Evolutionary conservation across 1,284 basidiomycete genomes (phyloP), one percentile per base, ranked within the genome.

Genomic region (Schizophyllum commune): DNA sequence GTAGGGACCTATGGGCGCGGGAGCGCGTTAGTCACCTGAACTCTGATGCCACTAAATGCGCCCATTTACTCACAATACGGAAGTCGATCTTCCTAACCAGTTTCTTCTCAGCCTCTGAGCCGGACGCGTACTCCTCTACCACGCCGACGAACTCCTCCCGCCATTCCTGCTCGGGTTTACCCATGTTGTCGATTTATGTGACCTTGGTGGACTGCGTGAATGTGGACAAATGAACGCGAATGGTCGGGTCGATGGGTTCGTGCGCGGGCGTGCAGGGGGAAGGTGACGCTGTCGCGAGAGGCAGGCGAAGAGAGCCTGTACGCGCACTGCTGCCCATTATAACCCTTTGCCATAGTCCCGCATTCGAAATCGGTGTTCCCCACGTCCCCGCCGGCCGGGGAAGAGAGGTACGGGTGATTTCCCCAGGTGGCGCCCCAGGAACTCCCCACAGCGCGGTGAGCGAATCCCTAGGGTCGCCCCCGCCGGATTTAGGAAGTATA

Each of bases 141-240:
- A 54, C 57, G 20, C 55, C 34, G 19, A 58, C 17, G 47, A 55
- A 58, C 27, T 64, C 63, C 27, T 64, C 63, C 7, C 58, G 58
- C 63, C 63, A 64, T 62, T 62, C 63, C 55, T 64, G 63, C 11
- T 32, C 54, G 8, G 34, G 53, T 39, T 53, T 62, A 15, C 57
- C 32, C 22, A 52, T 47, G 33, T 55, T 59, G 47, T 55, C 20
- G 58, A 11, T 4, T 47, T 11, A 11, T 47, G 39, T 27, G 27
- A 27, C 27, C 9, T 47, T 17, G 39, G 13, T 9, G 39, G 39
- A 47, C 39, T 47, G 39, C 13, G 9, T 47, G 17, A 5, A 27
- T 27, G 27, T 27, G 27, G 39, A 75, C 71, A 65, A 65, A 67
- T 68, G 69, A 27, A 27, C 27, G 27, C 27, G 27, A 27, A 5